Percentiles rank a stretch among this genome's conserved stretches.
Conservation (phyloP, 2,329 filamentous ascomycete genomes). For the Phialophora verrucosa region DNA sequence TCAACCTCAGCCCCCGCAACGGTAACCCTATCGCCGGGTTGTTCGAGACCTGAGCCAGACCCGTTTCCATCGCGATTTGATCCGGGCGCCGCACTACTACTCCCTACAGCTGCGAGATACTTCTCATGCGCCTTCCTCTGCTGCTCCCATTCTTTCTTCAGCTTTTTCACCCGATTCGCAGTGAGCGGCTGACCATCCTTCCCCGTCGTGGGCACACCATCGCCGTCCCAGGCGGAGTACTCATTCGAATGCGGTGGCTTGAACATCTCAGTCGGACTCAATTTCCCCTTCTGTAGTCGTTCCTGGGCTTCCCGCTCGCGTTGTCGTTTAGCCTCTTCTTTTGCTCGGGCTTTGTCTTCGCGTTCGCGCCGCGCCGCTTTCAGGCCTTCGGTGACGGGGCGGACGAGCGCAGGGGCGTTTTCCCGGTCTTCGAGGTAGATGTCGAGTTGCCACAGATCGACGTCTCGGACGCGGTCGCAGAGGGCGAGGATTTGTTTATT, state of each 20-base stretch:
- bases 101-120: conserved; percentile 47
- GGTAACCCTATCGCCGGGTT: not conserved
- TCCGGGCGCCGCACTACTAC: not conserved
- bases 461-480: conserved; percentile 80
- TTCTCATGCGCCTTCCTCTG: conserved; percentile 86
- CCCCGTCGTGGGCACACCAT: conserved; percentile 79
- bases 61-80: not conserved
- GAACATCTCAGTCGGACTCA: conserved; percentile 66
- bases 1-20: not conserved
- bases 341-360: conserved; percentile 56
- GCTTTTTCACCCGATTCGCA: conserved; percentile 79
- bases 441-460: conserved; percentile 78
- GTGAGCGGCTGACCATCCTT: conserved; percentile 78
- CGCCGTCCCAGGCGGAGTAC: conserved; percentile 80
- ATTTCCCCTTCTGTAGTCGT: conserved; percentile 60
- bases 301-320: conserved; percentile 59
- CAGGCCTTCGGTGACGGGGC: conserved; percentile 66
- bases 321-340: conserved; percentile 63
- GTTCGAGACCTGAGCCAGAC: conserved; percentile 4
- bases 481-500: conserved; percentile 76
- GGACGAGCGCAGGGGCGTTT: conserved; percentile 72
- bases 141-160: conserved; percentile 86
- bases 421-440: conserved; percentile 87
- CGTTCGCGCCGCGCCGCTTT: conserved; percentile 61
- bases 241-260: conserved; percentile 56